These are phyloP conservation scores for Cylindrotheca closterium DNA, from an alignment of 108 stramenopile species.

Conservation along the genomic window DNA sequence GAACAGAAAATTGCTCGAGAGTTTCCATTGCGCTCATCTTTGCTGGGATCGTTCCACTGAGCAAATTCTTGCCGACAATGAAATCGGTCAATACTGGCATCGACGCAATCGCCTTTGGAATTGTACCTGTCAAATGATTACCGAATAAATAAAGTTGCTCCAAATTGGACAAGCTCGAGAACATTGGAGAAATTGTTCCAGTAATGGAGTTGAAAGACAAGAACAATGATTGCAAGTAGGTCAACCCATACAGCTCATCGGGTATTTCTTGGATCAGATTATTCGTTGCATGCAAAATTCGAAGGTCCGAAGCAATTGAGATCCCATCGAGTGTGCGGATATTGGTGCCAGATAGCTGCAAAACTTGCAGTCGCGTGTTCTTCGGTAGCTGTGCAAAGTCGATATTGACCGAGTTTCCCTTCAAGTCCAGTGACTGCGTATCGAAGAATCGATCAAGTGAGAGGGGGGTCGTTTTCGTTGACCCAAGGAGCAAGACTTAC, in stretches of 20 bases:
- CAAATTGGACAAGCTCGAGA: conserved; percentile 31
- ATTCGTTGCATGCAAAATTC: conserved; percentile 53
- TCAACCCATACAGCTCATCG: conserved; percentile 47
- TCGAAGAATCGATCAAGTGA: neutral
- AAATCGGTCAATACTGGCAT: conserved; percentile 31
- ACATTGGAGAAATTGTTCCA: conserved; percentile 10
- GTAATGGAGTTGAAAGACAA: conserved; percentile 55
- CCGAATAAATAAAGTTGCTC: conserved; percentile 38
- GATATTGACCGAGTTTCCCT: conserved; percentile 32
- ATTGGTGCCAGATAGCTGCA: conserved; percentile 59
- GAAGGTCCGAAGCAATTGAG: conserved; percentile 30
- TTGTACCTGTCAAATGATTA: conserved; percentile 19
- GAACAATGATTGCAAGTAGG: conserved; percentile 45
- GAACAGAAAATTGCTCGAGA: conserved; percentile 56
- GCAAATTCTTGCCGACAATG: conserved; percentile 26
- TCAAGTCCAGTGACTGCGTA: conserved; percentile 13
- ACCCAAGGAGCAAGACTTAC: conserved; percentile 8
- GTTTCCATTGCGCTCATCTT: conserved; percentile 35
- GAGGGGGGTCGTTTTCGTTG: neutral
- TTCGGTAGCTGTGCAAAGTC: conserved; percentile 46
- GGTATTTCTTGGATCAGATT: conserved; percentile 50
- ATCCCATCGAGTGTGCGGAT: conserved; percentile 50
- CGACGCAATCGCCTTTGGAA: conserved; percentile 17
- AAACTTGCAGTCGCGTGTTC: conserved; percentile 34
- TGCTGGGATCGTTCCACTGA: conserved; percentile 25